Evolutionary conservation across 2,329 filamentous ascomycete species (phyloP), one percentile per base, ranked within the genome.

Genomic region (Verticillium nubilum): DNA sequence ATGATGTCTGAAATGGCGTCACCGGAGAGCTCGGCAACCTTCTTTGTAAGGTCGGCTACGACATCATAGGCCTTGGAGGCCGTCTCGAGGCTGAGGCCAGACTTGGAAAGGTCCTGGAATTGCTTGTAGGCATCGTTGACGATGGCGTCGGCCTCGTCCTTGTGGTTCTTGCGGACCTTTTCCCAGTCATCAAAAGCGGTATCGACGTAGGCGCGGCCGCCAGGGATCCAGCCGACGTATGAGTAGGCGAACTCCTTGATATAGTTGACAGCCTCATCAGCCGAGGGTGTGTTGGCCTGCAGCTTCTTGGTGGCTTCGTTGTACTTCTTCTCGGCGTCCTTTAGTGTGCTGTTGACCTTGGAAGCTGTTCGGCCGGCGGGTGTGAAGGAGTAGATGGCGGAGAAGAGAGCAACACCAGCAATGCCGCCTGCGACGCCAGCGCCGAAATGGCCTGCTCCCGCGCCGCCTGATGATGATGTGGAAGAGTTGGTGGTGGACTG

Each of bases 191-290:
- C 78, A 73, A 92, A 93, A 0, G 83, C 84, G 1, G 78, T 73
- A 68, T 92, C 87, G 54, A 92, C 83, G 66, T 89, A 91, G 54
- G 79, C 74, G 29, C 82, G 82, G 2, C 86, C 89, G 13, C 90
- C 90, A 0, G 90, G 90, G 29, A 93, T 83, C 79, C 88, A 90
- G 2, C 77, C 78, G 2, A 88, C 87, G 68, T 92, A 92, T 26
- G 85, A 85, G 68, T 85, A 85, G 28, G 85, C 84, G 13, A 87
- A 86, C 60, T 85, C 76, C 67, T 86, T 85, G 61, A 92, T 81
- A 76, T 83, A 87, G 61, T 81, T 73, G 42, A 90, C 76, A 1
- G 88, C 87, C 71, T 90, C 81, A 63, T 89, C 87, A 15, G 87
- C 80, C 61, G 85, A 81, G 0, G 89, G 89, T 0, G 87, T 84